phyloP scores from a whole-genome alignment of 2,329 filamentous ascomycete genomes.

The Cryoendolithus antarcticus region DNA sequence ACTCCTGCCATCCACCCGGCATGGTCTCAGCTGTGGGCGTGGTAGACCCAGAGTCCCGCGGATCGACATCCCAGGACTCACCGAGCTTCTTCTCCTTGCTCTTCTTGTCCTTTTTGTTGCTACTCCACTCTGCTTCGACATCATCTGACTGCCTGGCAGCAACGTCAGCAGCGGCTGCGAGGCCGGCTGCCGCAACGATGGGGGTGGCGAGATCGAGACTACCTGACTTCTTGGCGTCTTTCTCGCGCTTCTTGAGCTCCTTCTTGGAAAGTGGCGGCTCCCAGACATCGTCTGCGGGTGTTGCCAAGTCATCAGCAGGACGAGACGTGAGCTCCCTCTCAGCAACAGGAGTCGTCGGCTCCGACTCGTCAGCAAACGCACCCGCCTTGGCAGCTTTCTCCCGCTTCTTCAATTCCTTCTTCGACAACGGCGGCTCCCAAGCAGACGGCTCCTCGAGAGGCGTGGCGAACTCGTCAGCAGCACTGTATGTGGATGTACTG shows the following conservation, averaged over 20 bases:
- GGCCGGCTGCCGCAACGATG: conserved; percentile 15
- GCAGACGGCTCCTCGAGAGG: conserved; percentile 3
- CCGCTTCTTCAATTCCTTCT: conserved; percentile 11
- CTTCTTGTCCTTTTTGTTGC: conserved; percentile 20
- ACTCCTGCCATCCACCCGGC: conserved; percentile 18
- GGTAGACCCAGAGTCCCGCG: conserved; percentile 13
- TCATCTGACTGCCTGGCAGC: conserved; percentile 11
- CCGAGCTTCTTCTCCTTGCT: conserved; percentile 27
- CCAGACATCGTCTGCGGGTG: conserved; percentile 4
- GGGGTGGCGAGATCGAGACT: conserved; percentile 19
- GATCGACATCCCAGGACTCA: conserved; percentile 23
- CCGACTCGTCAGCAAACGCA: background rate
- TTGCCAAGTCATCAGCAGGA: conserved; percentile 1
- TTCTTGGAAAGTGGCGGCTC: conserved; percentile 9
- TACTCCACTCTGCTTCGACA: conserved; percentile 9
- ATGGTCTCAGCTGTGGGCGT: conserved; percentile 7
- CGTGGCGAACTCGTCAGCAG: background rate
- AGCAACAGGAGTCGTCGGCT: background rate
- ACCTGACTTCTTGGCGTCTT: conserved; percentile 8
- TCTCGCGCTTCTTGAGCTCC: conserved; percentile 11
- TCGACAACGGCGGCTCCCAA: conserved; percentile 7
- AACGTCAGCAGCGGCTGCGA: conserved; percentile 14
- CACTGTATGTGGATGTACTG: background rate
- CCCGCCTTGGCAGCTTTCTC: conserved; percentile 8
- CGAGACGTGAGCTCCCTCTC: conserved; percentile 1